phyloP scores from a whole-genome alignment of 371 early-diverging fungal species.

The Scutellospora calospora region DNA sequence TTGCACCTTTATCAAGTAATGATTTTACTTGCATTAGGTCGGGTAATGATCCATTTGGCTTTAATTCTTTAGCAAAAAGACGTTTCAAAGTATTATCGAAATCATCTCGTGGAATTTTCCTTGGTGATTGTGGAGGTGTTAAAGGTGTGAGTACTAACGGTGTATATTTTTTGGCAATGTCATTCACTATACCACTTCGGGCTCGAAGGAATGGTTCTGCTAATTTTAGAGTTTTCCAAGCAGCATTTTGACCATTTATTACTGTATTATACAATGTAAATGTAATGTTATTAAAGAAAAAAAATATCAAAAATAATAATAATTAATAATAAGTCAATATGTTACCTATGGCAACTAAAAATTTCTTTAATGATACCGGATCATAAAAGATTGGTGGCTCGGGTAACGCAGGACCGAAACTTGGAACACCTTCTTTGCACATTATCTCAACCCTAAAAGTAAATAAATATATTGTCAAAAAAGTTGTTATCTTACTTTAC shows the following conservation, averaged over 20 bases:
- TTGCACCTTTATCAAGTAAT: slow-evolving; percentile 13
- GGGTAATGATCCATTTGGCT: neutral
- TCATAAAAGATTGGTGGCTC: slow-evolving; percentile 67
- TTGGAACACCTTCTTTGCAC: slow-evolving; percentile 64
- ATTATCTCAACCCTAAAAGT: slow-evolving; percentile 63
- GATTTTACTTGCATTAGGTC: neutral
- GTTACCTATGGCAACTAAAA: slow-evolving; percentile 48
- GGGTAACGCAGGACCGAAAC: slow-evolving; percentile 72
- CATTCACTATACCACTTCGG: slow-evolving; percentile 42
- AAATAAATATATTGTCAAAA: neutral
- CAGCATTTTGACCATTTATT: slow-evolving; percentile 80
- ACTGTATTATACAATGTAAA: slow-evolving; percentile 47
- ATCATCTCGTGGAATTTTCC: neutral
- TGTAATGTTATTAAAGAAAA: too few relatives aligned
- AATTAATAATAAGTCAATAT: neutral
- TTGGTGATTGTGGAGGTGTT: neutral
- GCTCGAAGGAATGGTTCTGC: slow-evolving; percentile 62
- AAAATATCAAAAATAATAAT: too few relatives aligned
- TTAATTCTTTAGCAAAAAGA: neutral
- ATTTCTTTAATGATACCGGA: slow-evolving; percentile 60
- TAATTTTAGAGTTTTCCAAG: slow-evolving; percentile 74
- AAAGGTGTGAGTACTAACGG: too few relatives aligned
- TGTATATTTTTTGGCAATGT: neutral
- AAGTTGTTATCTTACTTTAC: too few relatives aligned
- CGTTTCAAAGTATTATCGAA: neutral